Evolutionary conservation across 306 rosid genomes (phyloP).

Genomic region (Inga oerstediana): DNA sequence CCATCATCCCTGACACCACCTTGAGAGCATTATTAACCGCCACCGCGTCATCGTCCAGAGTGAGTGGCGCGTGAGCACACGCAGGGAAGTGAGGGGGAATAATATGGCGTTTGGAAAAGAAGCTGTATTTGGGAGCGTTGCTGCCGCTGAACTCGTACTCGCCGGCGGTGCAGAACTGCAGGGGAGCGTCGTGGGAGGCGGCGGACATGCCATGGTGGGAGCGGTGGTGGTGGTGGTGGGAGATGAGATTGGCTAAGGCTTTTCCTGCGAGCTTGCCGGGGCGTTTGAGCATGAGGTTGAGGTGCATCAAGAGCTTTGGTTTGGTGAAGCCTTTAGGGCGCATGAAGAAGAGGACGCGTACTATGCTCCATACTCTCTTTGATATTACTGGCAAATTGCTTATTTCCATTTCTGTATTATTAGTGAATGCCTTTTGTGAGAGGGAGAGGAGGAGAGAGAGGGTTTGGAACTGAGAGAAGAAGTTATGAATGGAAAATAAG

Average conservation of each 20-base stretch:
- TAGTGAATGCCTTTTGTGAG: neutral
- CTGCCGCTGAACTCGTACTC: conserved; percentile 97
- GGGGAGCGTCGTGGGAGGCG: neutral
- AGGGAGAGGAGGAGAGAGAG: neutral
- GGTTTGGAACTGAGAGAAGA: neutral
- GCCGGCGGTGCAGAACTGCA: conserved; percentile 37
- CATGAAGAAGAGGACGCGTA: conserved; percentile 69
- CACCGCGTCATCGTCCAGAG: conserved; percentile 58
- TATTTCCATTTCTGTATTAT: conserved; percentile 43
- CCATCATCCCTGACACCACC: conserved; percentile 53
- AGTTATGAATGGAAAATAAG: conserved; percentile 1
- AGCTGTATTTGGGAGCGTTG: conserved; percentile 60
- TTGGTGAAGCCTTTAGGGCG: conserved; percentile 70
- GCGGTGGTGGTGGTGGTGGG: conserved; percentile 39
- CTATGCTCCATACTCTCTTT: conserved; percentile 66
- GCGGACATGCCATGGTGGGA: conserved; percentile 13
- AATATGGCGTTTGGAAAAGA: conserved; percentile 50
- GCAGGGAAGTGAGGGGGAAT: conserved; percentile 40
- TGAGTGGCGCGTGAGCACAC: conserved; percentile 54
- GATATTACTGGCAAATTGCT: conserved; percentile 45
- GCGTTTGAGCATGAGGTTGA: conserved; percentile 78
- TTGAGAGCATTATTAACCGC: conserved; percentile 43
- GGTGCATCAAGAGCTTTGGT: conserved; percentile 61
- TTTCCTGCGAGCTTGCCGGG: conserved; percentile 85
- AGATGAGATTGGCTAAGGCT: conserved; percentile 73